Evolutionary conservation across 495 filamentous ascomycete species (phyloP).

Genomic region (Parmelia sp.): DNA sequence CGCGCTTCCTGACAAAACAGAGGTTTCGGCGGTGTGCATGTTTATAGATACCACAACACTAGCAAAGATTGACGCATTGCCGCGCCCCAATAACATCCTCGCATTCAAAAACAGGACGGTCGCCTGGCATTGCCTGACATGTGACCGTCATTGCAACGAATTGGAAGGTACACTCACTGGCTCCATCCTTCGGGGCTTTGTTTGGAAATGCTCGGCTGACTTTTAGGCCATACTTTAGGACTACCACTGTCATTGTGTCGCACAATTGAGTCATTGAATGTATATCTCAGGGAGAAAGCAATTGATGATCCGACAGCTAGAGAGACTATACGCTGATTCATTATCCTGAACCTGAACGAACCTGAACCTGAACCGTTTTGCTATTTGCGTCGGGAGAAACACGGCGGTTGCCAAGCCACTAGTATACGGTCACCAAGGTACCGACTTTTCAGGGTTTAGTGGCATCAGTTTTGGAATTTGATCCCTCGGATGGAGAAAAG

Average conservation of each 20-base stretch:
- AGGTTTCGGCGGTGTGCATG: not conserved
- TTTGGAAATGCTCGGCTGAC: slow-evolving; percentile 3
- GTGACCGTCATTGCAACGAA: not conserved
- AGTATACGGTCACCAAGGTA: no score
- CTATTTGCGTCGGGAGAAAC: not conserved
- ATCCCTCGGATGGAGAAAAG: no score
- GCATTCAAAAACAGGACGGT: no score
- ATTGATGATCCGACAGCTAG: not conserved
- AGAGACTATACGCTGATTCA: slow-evolving; percentile 7
- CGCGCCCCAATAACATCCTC: not conserved
- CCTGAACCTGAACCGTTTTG: not conserved
- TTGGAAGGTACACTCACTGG: not conserved
- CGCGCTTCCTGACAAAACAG: not conserved
- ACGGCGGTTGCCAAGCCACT: not conserved
- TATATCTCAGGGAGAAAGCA: not conserved
- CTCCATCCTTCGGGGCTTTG: not conserved
- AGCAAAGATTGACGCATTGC: not conserved
- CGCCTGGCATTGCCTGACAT: not conserved
- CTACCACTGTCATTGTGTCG: slow-evolving; percentile 18
- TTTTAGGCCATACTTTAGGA: slow-evolving; percentile 17
- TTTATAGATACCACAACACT: not conserved
- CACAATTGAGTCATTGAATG: not conserved
- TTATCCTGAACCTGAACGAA: not conserved
- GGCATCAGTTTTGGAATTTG: not conserved
- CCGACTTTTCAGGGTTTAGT: not conserved